Conservation (phyloP, 257 asterid genomes). For the Nyctanthes arbortristis region DNA sequence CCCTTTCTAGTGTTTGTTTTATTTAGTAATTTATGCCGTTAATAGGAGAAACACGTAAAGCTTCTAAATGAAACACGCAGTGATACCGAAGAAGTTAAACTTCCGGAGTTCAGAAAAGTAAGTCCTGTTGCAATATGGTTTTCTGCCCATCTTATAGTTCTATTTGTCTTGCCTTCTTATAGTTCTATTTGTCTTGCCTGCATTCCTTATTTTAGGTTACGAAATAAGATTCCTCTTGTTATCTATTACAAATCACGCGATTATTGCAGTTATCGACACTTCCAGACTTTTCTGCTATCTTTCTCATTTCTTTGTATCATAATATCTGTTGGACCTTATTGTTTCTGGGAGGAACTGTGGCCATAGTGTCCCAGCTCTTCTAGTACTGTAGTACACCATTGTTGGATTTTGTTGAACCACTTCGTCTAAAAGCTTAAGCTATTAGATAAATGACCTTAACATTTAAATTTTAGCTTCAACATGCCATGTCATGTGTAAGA, state of each 20-base stretch:
- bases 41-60: slow-evolving; percentile 68
- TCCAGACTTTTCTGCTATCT: background rate
- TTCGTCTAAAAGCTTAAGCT: too few relatives aligned
- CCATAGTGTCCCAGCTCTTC: slow-evolving; percentile 3
- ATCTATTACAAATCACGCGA: background rate
- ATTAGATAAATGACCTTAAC: too few relatives aligned
- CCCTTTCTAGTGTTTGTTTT: slow-evolving; percentile 17
- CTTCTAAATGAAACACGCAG: slow-evolving; percentile 46
- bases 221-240: background rate
- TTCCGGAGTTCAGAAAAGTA: slow-evolving; percentile 60
- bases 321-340: background rate
- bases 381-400: too few relatives aligned
- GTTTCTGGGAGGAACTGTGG: slow-evolving; percentile 13
- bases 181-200: background rate
- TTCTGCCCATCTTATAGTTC: background rate
- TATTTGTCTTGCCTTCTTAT: background rate
- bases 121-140: slow-evolving; percentile 22
- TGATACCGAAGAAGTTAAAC: slow-evolving; percentile 53
- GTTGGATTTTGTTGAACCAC: slow-evolving; percentile 20
- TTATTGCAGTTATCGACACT: background rate
- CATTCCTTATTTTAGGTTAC: background rate
- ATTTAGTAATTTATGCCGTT: slow-evolving; percentile 22
- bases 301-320: slow-evolving; percentile 8
- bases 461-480: too few relatives aligned
- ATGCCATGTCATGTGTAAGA: too few relatives aligned